Evolutionary conservation across 176 grass and related monocot genomes (phyloP), one percentile per base, ranked within the genome.

Genomic region (Dactylis glomerata): DNA sequence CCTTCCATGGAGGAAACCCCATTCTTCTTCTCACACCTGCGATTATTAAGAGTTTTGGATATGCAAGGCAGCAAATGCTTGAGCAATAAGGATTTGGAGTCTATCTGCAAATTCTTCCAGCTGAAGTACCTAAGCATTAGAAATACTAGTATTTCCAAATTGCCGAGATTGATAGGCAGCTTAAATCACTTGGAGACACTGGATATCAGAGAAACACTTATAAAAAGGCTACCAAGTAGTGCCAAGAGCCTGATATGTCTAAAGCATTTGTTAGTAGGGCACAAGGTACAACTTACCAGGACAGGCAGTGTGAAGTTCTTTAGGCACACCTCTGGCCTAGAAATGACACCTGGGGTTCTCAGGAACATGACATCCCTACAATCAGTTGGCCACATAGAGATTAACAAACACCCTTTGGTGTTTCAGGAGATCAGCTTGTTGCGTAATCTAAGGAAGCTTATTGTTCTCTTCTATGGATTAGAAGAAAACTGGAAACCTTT

Each of bases 1-100:
- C 24, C 59, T 50, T 66, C 28, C 15, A 41, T 45, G 15, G 26
- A 47, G 22, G n/a, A 31, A 58, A 44, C n/a, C 59, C 37, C 51
- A 24, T 27, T 81, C 14, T 76, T 68, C 11, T 77, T 75, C 14
- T 5, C 32, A 23, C 7, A 65, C 0, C 4, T 81, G 30, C 22
- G 14, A 3, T 17, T 85, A 13, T 62, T 89, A 27, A 81, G 82
- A 42, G 40, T 85, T 8, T n/a, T 89, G 49, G 76, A 89, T 17
- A n/a, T 82, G 15, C 52, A 88, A 71, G 73, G 22, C 42, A 46
- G 36, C n/a, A 37, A 1, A 1, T 24, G 14, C 8, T 22, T 79
- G 19, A 17, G 38, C 6, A 34, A 69, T 13, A 28, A 38, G 32
- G 20, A 63, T 23, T 16, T 88, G 13, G 10, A 61, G 5, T n/a